Conservation (phyloP, 176 grass and related monocot species). For the maize (Zea mays) region Zm-B73-REFERENCE-NAM-5.0 NC_050100.1:214788501-214789000, state of each 20-base stretch:
- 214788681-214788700: background rate
- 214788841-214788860: conserved; percentile 8
- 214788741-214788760: conserved; percentile 3
- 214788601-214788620: background rate
- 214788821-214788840: background rate
- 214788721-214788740: background rate
- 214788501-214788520: background rate
- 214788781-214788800: background rate
- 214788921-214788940: background rate
- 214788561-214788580: background rate
- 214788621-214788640: background rate
- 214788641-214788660: background rate
- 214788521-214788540: background rate
- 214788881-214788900: background rate
- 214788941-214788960: background rate
- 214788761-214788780: background rate
- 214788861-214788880: background rate
- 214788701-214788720: background rate
- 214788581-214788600: background rate
- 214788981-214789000: no score
- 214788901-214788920: background rate
- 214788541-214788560: no score
- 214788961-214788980: background rate
- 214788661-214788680: background rate
- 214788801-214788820: conserved; percentile 25